Conservation (phyloP, 805 yeast species). For the Priceomyces melissophilus region DNA sequence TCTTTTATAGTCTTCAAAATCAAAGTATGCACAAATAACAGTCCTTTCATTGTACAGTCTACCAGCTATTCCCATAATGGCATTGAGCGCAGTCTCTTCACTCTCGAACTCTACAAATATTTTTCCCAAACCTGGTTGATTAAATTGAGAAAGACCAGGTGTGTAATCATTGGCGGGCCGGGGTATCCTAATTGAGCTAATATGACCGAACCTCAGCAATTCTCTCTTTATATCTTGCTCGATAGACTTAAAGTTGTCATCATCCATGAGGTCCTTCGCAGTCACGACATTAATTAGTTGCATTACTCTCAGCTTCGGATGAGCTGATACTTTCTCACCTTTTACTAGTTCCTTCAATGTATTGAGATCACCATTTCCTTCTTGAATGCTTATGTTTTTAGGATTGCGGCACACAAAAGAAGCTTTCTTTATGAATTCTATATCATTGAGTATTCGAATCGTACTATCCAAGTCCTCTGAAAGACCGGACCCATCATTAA, state of each 20-base stretch:
- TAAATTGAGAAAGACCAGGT: constrained; percentile 35
- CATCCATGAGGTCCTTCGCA: constrained; percentile 58
- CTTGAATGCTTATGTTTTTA: constrained; percentile 32
- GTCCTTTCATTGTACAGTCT: constrained; percentile 64
- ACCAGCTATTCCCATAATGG: constrained; percentile 62
- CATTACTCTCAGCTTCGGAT: constrained; percentile 50
- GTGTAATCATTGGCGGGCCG: constrained; percentile 51
- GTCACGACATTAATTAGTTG: constrained; percentile 65
- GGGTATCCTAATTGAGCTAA: constrained; percentile 58
- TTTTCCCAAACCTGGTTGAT: constrained; percentile 64
- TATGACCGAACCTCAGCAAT: constrained; percentile 49
- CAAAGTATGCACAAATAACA: constrained; percentile 60
- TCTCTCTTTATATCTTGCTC: constrained; percentile 50
- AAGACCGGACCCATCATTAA: constrained; percentile 14
- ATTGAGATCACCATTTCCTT: constrained; percentile 32
- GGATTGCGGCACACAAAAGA: constrained; percentile 32
- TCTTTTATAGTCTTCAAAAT: constrained; percentile 55
- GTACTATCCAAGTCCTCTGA: constrained; percentile 12
- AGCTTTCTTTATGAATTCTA: constrained; percentile 19
- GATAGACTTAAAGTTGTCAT: constrained; percentile 45
- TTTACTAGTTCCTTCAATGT: constrained; percentile 36
- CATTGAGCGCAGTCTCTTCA: constrained; percentile 49
- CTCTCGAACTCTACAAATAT: constrained; percentile 63
- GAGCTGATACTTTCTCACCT: constrained; percentile 33
- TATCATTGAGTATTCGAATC: constrained; percentile 11